Evolutionary conservation across 352 stramenopile species (phyloP).

Genomic region (Pythium brachiatum): DNA sequence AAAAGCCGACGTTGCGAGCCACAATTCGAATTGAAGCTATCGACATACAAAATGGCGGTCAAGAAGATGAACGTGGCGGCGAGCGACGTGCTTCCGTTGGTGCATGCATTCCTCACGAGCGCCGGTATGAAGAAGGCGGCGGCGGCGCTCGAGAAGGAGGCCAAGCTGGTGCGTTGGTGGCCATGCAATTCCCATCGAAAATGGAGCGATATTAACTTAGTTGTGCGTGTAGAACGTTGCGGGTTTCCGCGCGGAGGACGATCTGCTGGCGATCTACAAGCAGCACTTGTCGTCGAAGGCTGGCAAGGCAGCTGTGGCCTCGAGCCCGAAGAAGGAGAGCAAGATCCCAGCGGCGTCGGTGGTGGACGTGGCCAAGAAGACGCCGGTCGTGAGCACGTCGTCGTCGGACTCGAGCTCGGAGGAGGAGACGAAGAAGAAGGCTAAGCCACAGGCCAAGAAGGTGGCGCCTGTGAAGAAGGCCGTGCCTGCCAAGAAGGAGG

Average conservation of each 20-base stretch:
- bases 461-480: constrained; percentile 5
- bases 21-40: not conserved
- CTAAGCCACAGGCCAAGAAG: constrained; percentile 22
- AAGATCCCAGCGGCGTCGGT: constrained; percentile 52
- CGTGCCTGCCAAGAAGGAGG: constrained; percentile 11
- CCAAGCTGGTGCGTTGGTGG: constrained; percentile 50
- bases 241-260: constrained; percentile 55
- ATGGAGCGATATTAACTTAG: constrained; percentile 3
- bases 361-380: constrained; percentile 58
- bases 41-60: constrained; percentile 20
- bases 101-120: constrained; percentile 62
- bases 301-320: constrained; percentile 9
- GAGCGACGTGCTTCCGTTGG: constrained; percentile 76
- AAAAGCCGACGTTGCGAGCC: not conserved
- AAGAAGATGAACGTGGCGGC: constrained; percentile 44
- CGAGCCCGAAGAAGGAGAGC: constrained; percentile 40
- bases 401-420: constrained; percentile 28
- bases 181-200: not conserved
- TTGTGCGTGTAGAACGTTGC: constrained; percentile 30
- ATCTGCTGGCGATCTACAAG: constrained; percentile 74
- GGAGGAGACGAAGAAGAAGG: constrained; percentile 16
- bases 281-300: constrained; percentile 54
- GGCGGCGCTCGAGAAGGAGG: constrained; percentile 62
- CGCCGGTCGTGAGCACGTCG: constrained; percentile 31
- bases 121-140: constrained; percentile 75